Base-by-base conservation (phyloP, 129 eudicot genomes). In the Lactuca saligna region DNA sequence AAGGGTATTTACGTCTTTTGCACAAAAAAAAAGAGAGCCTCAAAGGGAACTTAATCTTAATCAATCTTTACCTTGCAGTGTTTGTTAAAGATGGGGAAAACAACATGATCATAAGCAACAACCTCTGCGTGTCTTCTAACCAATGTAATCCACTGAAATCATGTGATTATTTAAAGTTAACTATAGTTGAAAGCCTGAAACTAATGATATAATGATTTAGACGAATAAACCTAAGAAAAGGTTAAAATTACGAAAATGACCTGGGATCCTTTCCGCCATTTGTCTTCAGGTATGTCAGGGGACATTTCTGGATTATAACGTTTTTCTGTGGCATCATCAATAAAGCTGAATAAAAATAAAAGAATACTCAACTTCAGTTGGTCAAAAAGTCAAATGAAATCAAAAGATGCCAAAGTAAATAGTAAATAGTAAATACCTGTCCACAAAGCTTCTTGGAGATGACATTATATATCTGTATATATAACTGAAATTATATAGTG, bases 261-360 rank as follows among this genome's bases (percentile, higher is more conserved):
- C 83, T 79, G 81, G 78, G 87, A 82, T 55, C 83, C 87, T 75
- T 78, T 79, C 11, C 81, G 81, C 87, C 87, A 82, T 75, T 71
- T 82, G 61, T 71, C 78, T 63, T 79, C 73, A 33, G 73, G 73
- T 82, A 82, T 79, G 49, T 78, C 72, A 79, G 87, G 83, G 33
- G 75, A 71, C 81, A 78, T 79, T 48, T 79, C 73, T 17, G 83
- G 75, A 67, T 76, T 75, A 42, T 82, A 82, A 16, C 83, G 87
- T 2, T 68, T 53, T 57, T 75, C 87, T 8, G 34, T 70, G 2
- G 54, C 49, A 70, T 66, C 67, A 62, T 82, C 83, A 61, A 75
- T 8, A 69, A 79, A 82, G 71, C 83, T 82, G 87, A 62, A 75
- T 32, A 71, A 34, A 51, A 65, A 32, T 39, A 20, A 68, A 39